These are phyloP conservation scores for Aspergillus fischeri DNA, from an alignment of 2,329 filamentous ascomycete genomes.

Conservation along the genomic window DNA sequence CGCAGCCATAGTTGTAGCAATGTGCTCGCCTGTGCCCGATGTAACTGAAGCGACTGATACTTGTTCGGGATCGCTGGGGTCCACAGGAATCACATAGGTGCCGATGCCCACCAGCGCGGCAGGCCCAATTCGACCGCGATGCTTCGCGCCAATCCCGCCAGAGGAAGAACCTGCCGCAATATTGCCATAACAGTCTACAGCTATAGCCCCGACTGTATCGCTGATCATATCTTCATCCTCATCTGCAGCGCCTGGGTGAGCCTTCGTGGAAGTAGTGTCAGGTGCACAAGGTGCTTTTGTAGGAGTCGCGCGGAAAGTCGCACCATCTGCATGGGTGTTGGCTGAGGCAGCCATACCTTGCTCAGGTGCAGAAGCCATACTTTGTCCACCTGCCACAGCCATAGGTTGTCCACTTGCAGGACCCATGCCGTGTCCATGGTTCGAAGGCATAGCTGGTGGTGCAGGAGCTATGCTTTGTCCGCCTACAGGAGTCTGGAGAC, in stretches of 20 bases:
- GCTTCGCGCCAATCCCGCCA: slow-evolving; percentile 98
- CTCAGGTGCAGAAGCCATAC: not conserved
- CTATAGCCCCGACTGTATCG: slow-evolving; percentile 94
- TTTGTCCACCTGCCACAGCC: not conserved
- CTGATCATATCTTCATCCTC: slow-evolving; percentile 62
- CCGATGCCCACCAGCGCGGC: slow-evolving; percentile 91
- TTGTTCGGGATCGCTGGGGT: slow-evolving; percentile 64
- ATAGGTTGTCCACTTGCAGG: not conserved
- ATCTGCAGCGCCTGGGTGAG: not conserved
- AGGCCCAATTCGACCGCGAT: slow-evolving; percentile 83
- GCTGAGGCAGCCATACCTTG: not conserved
- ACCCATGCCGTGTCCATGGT: not conserved
- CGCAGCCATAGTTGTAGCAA: slow-evolving; percentile 92
- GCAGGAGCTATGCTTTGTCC: not conserved
- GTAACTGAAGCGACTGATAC: slow-evolving; percentile 78
- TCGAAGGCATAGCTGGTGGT: not conserved
- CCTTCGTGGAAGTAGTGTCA: not conserved
- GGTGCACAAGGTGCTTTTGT: not conserved
- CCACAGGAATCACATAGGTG: slow-evolving; percentile 77
- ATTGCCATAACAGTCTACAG: slow-evolving; percentile 76
- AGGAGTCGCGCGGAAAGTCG: not conserved
- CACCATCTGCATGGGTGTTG: not conserved
- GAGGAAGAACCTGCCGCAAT: slow-evolving; percentile 96
- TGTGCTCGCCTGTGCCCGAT: slow-evolving; percentile 95
- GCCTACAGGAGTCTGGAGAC: not conserved